Evolutionary conservation across 306 rosid genomes (phyloP), one percentile per base, ranked within the genome.

Genomic region (Vicia faba): DNA sequence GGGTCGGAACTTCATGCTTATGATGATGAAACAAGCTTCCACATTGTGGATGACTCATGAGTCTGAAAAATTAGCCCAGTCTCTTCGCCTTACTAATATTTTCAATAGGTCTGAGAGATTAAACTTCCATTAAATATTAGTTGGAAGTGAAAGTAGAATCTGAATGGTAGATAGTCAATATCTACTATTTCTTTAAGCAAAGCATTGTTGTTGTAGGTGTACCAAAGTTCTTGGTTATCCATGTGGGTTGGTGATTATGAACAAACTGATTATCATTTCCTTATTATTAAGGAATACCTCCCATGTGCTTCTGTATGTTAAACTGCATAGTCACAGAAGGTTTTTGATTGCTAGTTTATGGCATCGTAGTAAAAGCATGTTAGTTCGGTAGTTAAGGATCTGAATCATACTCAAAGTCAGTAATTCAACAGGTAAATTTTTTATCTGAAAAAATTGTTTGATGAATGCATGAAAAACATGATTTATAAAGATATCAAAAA

Each of bases 71-170:
- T 68, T 63, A 82, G 81, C 77, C 85, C 88, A 66, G 28, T 81
- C 56, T 54, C 68, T 46, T 84, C 81, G 2, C 46, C 84, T 13
- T 71, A 84, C 77, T 81, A 79, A 69, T 56, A 70, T 61, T 40
- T 72, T 62, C 25, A 15, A 46, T 63, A 73, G 76, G 71, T 16
- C 61, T 43, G 65, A 76, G 86, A 51, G 11, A 54, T 61, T 66
- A 18, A 70, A 75, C 50, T 48, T 61, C 55, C 61, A 65, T 55
- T 69, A 63, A 75, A 65, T 54, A 69, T 68, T 72, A 69, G 33
- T 64, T 25, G 28, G 59, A 11, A 20, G 29, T 57, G 8, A 46
- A 48, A 57, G 72, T 65, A 70, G 74, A 70, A 66, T 71, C 73
- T 66, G 54, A 74, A 66, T 75, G 50, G 54, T 19, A 51, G 57